Evolutionary conservation across 306 rosid species (phyloP), one percentile per base, ranked within the genome.

Genomic region (Cucurbita argyrosperma): DNA sequence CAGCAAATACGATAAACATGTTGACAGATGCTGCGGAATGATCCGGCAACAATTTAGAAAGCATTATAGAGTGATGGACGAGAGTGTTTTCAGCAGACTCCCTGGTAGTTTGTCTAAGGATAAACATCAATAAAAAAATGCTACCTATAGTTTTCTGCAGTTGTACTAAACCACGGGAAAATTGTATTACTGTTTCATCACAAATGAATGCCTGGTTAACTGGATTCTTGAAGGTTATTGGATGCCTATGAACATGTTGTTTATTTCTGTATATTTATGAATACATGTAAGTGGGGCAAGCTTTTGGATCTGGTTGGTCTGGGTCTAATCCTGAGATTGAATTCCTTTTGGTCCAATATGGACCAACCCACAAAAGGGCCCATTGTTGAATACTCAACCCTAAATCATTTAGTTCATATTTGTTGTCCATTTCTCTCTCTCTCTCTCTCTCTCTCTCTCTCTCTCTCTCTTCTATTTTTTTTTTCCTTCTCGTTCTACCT

Each of bases 1-100:
- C 90, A 80, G 79, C 77, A 90, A 80, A 79, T 79, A 79, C 53
- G 88, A 90, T 57, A 80, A 30, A 43, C 80, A 69, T 16, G 85
- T 90, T 61, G 90, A 89, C 76, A 81, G 80, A 70, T 88, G 82
- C 62, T 85, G 39, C 16, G 96, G 96, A 74, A 75, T 83, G 75
- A 80, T 90, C 83, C 84, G 86, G 56, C 79, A 37, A 64, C 95
- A 91, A 71, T 89, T 94, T 82, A 88, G 96, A 47, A 91, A 86
- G 87, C 92, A 88, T 77, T 94, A 90, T 55, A 88, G 80, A 85
- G 77, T 90, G 38, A 92, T 94, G 63, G 97, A 94, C 68, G 97
- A 90, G 51, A 85, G 64, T 78, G 88, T 94, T 66, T 67, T 89
- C 77, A 85, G 78, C 84, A 88, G 89, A 83, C 84, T 89, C 52